Conservation (phyloP, 176 grass and related monocot genomes). For the Dactylis glomerata region DNA sequence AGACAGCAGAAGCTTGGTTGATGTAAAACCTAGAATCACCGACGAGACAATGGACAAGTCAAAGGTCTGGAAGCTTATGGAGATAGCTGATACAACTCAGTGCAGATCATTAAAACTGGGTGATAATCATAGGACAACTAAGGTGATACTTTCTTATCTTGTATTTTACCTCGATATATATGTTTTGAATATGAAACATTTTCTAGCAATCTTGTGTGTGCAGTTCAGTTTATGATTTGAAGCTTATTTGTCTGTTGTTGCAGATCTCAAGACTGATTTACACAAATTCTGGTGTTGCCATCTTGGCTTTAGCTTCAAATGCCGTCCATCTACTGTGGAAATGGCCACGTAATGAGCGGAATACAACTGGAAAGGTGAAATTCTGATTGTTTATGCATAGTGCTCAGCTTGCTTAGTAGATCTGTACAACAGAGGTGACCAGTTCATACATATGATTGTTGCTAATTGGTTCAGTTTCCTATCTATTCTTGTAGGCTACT, state of each 20-base stretch:
- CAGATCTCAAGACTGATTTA: conserved; percentile 98
- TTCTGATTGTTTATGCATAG: not conserved
- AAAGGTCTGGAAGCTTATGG: conserved; percentile 98
- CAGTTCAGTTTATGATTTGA: not conserved
- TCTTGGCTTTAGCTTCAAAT: conserved; percentile 88
- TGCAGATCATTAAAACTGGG: conserved; percentile 84
- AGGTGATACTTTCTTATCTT: conserved; percentile 45
- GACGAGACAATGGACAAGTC: conserved; percentile 86
- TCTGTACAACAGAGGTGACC: not conserved
- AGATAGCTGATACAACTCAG: conserved; percentile 76
- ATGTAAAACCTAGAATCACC: conserved; percentile 93
- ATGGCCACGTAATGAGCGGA: conserved; percentile 88
- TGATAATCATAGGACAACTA: conserved; percentile 84
- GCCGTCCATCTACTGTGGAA: conserved; percentile 98
- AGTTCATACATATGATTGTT: not conserved
- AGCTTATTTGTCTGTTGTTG: conserved; percentile 15
- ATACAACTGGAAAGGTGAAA: conserved; percentile 85
- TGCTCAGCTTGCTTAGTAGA: conserved; percentile 13
- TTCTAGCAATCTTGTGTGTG: not conserved
- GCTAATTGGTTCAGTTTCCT: conserved; percentile 35
- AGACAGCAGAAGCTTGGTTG: conserved; percentile 75
- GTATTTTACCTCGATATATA: not conserved
- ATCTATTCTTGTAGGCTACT: conserved; percentile 63
- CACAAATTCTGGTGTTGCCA: conserved; percentile 92
- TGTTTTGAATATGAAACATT: not conserved